Evolutionary conservation across 2,329 filamentous ascomycete species (phyloP).

Genomic region (Xylariaceae sp.): DNA sequence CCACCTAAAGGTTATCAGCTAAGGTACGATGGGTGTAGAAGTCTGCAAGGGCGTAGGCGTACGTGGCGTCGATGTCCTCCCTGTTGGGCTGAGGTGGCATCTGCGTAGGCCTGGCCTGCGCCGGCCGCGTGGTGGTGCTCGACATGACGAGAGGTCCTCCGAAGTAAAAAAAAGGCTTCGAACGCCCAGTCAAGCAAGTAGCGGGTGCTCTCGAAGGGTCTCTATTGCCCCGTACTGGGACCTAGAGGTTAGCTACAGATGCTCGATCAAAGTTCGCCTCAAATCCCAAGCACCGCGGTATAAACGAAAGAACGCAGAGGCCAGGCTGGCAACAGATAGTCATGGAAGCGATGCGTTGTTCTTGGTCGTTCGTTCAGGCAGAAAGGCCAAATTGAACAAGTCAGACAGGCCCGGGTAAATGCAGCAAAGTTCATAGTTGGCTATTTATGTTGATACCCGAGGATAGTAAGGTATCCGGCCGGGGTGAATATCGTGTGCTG

Average conservation of each 20-base stretch:
- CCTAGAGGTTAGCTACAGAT: slow-evolving; percentile 1
- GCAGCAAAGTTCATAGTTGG: background rate
- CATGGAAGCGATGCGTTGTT: background rate
- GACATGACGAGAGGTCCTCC: slow-evolving; percentile 29
- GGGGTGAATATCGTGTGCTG: background rate
- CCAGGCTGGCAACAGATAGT: background rate
- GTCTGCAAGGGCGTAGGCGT: slow-evolving; percentile 18
- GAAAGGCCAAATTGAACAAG: background rate
- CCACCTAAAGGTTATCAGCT: slow-evolving; percentile 59
- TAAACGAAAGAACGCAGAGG: background rate
- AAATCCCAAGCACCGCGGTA: background rate
- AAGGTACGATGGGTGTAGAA: slow-evolving; percentile 13
- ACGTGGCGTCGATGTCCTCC: slow-evolving; percentile 57
- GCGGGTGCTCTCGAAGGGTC: slow-evolving; percentile 11
- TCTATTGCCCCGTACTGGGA: background rate
- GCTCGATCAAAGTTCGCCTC: background rate
- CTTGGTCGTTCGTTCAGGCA: background rate
- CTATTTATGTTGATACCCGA: background rate
- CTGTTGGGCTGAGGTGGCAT: slow-evolving; percentile 58
- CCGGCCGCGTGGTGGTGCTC: slow-evolving; percentile 33
- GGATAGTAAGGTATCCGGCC: background rate
- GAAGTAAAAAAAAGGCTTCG: slow-evolving; percentile 10
- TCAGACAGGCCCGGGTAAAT: background rate
- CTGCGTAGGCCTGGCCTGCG: slow-evolving; percentile 33
- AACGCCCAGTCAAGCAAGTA: slow-evolving; percentile 7